Base-by-base conservation (phyloP, 768 basidiomycete genomes). In the Suillus variegatus region DNA sequence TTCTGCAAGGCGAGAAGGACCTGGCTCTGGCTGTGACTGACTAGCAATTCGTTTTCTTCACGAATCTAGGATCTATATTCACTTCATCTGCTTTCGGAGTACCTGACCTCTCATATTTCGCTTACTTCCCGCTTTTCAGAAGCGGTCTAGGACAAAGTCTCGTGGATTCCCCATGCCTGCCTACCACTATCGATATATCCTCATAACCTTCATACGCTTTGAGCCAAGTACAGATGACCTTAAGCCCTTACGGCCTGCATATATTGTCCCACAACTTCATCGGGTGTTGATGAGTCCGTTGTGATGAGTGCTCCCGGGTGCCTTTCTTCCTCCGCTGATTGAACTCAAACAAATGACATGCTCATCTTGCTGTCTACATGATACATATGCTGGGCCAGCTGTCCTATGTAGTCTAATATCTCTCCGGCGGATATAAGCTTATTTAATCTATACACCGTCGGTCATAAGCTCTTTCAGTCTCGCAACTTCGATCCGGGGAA, bases 401-500 rank as follows among this genome's bases (percentile, higher is more conserved):
- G 6, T 49, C 13, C 51, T 16, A 46, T 10, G 9, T 20, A 51
- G 25, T 16, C 13, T 4, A 2, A 20, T 16, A 25, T 28, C 13
- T 51, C 14, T 25, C 7, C 25, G 14, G 51, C 7, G 51, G 14
- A 1, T 51, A 28, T 16, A 8, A 51, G 13, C 1, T 7, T 5
- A 3, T 25, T 25, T 13, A 51, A 25, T 51, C 49, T 5, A 51
- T 51, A 28, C 25, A 32, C 7, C 25, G 41, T n/a, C 43, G 25
- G 28, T 32, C 65, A 73, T 66, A 35, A 68, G 54, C 38, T 66
- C 58, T 60, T 68, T 69, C 61, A 73, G 47, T 40, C 22, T 36
- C 36, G 38, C 40, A 43, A 66, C 64, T 6, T 67, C 65, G 28
- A 76, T 66, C 51, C 51, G 51, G 8, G 51, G 51, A 51, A 51